Conservation (phyloP, 2,329 filamentous ascomycete species). For the Sclerotinia trifoliorum region DNA sequence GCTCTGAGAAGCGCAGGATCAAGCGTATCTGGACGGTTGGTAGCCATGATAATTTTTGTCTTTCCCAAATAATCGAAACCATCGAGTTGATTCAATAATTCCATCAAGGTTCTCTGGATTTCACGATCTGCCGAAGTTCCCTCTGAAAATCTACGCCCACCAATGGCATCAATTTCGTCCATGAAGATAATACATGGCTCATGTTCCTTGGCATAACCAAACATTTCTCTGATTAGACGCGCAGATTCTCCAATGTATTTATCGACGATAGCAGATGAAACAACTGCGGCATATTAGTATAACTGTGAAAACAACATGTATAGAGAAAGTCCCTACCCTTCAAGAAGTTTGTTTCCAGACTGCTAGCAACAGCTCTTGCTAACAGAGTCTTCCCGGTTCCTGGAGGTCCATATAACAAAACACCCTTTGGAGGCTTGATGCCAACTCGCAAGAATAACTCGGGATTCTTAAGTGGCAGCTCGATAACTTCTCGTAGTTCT, state of each 20-base stretch:
- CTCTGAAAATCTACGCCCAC: constrained; percentile 92
- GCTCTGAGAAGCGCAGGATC: constrained; percentile 91
- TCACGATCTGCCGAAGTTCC: constrained; percentile 97
- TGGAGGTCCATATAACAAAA: constrained; percentile 91
- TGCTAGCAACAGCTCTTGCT: constrained; percentile 91
- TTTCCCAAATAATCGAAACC: constrained; percentile 99
- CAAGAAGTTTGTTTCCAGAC: constrained; percentile 95
- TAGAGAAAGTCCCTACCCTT: constrained; percentile 63
- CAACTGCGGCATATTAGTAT: constrained; percentile 57
- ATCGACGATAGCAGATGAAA: constrained; percentile 98
- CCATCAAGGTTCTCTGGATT: constrained; percentile 98
- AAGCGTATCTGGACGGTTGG: constrained; percentile 93
- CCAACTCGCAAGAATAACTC: constrained; percentile 95
- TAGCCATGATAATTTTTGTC: constrained; percentile 99
- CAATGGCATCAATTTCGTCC: constrained; percentile 99
- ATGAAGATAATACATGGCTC: constrained; percentile 99
- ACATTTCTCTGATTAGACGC: constrained; percentile 97
- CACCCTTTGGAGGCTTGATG: constrained; percentile 98
- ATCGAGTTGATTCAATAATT: constrained; percentile 96
- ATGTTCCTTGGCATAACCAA: constrained; percentile 98
- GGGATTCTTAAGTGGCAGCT: constrained; percentile 96
- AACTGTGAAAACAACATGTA: constrained; percentile 11
- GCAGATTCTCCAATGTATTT: constrained; percentile 99
- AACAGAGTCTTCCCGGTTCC: constrained; percentile 96
- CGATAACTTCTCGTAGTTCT: constrained; percentile 95